Evolutionary conservation across 768 basidiomycete genomes (phyloP).

Genomic region (Trichaptum fuscoviolaceum): DNA sequence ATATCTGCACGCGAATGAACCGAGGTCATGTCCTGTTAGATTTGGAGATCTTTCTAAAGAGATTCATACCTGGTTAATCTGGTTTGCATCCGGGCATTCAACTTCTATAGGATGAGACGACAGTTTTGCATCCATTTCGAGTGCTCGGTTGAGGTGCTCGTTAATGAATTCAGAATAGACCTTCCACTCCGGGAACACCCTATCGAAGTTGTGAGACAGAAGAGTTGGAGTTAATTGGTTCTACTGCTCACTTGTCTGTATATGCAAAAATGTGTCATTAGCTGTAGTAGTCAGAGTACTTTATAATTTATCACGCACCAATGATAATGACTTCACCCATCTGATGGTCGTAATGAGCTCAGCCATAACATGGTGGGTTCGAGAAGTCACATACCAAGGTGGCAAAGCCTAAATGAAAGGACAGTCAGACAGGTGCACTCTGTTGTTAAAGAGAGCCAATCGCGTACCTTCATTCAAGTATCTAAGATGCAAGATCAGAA

Average conservation of each 20-base stretch:
- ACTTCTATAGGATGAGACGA: slow-evolving; percentile 95
- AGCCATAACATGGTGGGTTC: not conserved
- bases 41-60: not conserved
- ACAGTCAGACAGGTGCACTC: not conserved
- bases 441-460: too few relatives aligned
- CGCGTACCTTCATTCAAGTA: slow-evolving; percentile 68
- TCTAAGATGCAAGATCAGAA: not conserved
- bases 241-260: slow-evolving; percentile 46
- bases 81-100: slow-evolving; percentile 78
- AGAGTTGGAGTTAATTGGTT: slow-evolving; percentile 1
- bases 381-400: slow-evolving; percentile 51
- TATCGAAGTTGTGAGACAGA: slow-evolving; percentile 21
- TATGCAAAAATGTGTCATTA: slow-evolving; percentile 12
- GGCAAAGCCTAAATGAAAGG: slow-evolving; percentile 57
- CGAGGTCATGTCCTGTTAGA: not conserved
- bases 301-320: slow-evolving; percentile 38
- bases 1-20: slow-evolving; percentile 51
- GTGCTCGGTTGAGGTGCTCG: slow-evolving; percentile 68
- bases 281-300: slow-evolving; percentile 7
- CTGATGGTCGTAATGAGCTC: slow-evolving; percentile 25
- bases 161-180: slow-evolving; percentile 78
- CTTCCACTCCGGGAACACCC: slow-evolving; percentile 83
- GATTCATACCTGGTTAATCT: slow-evolving; percentile 62
- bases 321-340: slow-evolving; percentile 87
- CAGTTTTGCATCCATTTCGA: slow-evolving; percentile 75